phyloP scores from a whole-genome alignment of 257 asterid species.

The Solanum bukasovii region DNA sequence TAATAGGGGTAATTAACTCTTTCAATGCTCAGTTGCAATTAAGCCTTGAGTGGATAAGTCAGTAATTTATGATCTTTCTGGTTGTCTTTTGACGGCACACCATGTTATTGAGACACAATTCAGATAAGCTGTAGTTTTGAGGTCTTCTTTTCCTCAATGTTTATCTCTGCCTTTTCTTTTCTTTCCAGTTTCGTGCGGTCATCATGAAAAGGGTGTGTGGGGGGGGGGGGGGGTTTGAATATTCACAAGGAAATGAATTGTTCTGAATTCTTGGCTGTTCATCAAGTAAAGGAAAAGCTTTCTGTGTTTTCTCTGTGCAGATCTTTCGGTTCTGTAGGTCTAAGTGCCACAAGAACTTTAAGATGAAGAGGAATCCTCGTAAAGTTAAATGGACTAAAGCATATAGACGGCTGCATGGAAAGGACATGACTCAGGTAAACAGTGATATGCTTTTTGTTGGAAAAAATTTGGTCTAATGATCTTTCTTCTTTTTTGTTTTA shows the following conservation, averaged over 20 bases:
- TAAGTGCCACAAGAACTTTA: conserved; percentile 85
- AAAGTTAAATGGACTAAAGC: conserved; percentile 95
- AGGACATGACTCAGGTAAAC: conserved; percentile 91
- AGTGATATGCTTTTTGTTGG: neutral
- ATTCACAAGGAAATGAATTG: neutral
- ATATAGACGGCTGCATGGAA: conserved; percentile 69
- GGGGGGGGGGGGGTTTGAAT: neutral
- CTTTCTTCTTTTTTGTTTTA: neutral
- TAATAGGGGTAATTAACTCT: neutral
- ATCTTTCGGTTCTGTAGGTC: conserved; percentile 80
- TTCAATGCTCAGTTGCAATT: neutral
- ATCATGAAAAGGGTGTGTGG: neutral
- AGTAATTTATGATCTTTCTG: neutral
- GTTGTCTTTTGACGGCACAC: neutral
- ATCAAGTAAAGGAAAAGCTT: neutral
- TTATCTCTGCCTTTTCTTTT: neutral
- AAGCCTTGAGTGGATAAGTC: neutral
- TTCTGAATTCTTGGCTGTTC: too few species aligned
- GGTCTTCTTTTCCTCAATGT: neutral
- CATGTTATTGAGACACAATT: neutral
- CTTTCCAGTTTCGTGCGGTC: neutral
- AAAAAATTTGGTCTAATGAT: neutral
- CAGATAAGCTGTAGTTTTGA: neutral
- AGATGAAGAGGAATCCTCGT: conserved; percentile 97
- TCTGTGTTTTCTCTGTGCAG: conserved; percentile 24